A percentile compares a stretch with the other conserved stretches of the same genome.
These are phyloP conservation scores for Fusarium proliferatum DNA, from an alignment of 2,329 filamentous ascomycete species.

Conservation along the genomic window DNA sequence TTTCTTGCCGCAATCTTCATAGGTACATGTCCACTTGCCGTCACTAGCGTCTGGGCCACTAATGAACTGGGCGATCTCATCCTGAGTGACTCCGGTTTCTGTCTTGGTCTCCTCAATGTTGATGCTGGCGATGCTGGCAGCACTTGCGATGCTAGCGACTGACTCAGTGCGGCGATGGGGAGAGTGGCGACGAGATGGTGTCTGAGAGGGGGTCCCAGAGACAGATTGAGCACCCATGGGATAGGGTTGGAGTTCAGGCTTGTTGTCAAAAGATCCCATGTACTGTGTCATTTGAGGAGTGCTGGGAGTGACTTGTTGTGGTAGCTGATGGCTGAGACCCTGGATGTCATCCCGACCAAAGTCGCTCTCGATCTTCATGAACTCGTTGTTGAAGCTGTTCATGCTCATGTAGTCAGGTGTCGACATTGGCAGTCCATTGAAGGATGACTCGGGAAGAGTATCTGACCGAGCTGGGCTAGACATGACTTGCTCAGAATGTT, in stretches of 20 bases:
- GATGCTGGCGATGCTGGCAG: slow-evolving; percentile 69
- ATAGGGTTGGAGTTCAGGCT: slow-evolving; percentile 53
- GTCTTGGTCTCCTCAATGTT: slow-evolving; percentile 74
- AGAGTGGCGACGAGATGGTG: slow-evolving; percentile 40
- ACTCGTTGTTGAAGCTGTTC: slow-evolving; percentile 59
- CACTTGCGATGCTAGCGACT: slow-evolving; percentile 66
- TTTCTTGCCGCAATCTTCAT: slow-evolving; percentile 81
- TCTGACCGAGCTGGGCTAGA: slow-evolving; percentile 68
- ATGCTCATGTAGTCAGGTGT: slow-evolving; percentile 68
- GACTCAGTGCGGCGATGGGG: slow-evolving; percentile 69
- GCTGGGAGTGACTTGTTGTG: slow-evolving; percentile 65
- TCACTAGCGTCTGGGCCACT: slow-evolving; percentile 77
- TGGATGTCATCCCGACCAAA: slow-evolving; percentile 51
- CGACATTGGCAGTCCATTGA: slow-evolving; percentile 65
- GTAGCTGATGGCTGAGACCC: slow-evolving; percentile 53
- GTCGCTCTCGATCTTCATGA: slow-evolving; percentile 53
- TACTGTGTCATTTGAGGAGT: slow-evolving; percentile 60
- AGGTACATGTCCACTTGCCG: slow-evolving; percentile 83
- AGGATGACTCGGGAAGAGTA: slow-evolving; percentile 59
- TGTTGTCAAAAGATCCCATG: slow-evolving; percentile 56
- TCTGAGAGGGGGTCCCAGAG: slow-evolving; percentile 27
- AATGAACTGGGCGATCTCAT: slow-evolving; percentile 84
- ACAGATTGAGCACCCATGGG: slow-evolving; percentile 35
- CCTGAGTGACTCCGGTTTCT: slow-evolving; percentile 86
- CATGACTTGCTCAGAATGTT: slow-evolving; percentile 62